Evolutionary conservation across 345 rosid species (phyloP).

Genomic region (Bruguiera sexangula): DNA sequence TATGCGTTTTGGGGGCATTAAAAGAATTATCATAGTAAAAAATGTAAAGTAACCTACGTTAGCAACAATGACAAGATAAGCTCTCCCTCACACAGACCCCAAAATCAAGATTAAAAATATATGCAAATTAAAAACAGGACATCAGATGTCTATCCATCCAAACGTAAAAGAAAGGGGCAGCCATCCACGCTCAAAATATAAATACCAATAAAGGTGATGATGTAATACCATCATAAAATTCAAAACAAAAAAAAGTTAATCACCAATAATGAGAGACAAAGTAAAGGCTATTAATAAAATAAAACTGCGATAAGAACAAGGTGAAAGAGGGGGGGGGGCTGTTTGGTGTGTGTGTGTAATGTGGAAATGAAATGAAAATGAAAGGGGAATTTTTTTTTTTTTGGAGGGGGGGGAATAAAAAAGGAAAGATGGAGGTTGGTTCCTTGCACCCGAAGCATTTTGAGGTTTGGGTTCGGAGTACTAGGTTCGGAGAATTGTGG

Average conservation of each 20-base stretch:
- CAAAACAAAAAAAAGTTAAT: background rate
- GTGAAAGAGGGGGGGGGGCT: background rate
- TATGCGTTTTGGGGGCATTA: too few species aligned
- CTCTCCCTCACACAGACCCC: too few species aligned
- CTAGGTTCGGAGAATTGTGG: slow-evolving; percentile 33
- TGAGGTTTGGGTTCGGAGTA: slow-evolving; percentile 35
- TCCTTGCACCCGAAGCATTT: slow-evolving; percentile 21
- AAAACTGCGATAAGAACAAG: background rate
- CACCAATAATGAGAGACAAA: background rate
- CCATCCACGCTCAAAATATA: background rate
- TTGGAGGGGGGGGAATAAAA: background rate
- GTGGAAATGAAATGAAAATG: background rate
- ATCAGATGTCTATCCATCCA: background rate
- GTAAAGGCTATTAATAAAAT: background rate
- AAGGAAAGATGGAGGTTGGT: slow-evolving; percentile 6
- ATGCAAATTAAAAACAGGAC: background rate
- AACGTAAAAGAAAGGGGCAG: background rate
- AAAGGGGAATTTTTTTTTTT: background rate
- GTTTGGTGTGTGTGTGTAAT: too few species aligned
- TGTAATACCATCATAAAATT: too few species aligned
- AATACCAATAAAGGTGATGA: too few species aligned
- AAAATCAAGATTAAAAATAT: background rate
- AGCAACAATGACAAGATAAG: background rate
- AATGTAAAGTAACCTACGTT: background rate
- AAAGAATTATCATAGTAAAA: background rate